Percentiles rank a stretch among this genome's conserved stretches.
These are phyloP conservation scores for Curvularia sp. DNA, from an alignment of 2,329 filamentous ascomycete species.

Conservation along the genomic window DNA sequence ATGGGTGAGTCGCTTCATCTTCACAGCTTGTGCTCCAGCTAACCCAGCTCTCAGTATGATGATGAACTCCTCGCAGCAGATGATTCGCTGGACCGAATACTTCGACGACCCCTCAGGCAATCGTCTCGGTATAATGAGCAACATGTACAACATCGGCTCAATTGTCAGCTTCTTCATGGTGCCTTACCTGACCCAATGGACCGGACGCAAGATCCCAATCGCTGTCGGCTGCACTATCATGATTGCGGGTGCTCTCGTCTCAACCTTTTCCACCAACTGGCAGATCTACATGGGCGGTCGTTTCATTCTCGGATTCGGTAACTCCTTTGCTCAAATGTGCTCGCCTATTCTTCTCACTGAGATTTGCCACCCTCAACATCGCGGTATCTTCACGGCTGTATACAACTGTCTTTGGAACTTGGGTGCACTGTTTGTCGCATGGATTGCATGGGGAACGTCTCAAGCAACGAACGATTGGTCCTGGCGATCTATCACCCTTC, in stretches of 20 bases:
- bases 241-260: constrained; percentile 52
- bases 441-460: constrained; percentile 58
- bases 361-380: constrained; percentile 72
- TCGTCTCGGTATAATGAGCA: constrained; percentile 56
- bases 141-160: constrained; percentile 54
- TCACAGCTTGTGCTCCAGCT: background rate
- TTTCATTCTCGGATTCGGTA: constrained; percentile 71
- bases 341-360: constrained; percentile 71
- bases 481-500: constrained; percentile 60
- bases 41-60: constrained; percentile 47
- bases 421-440: constrained; percentile 64
- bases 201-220: constrained; percentile 55
- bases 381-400: constrained; percentile 68
- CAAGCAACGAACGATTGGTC: constrained; percentile 57
- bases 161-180: constrained; percentile 48
- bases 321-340: constrained; percentile 68
- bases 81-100: constrained; percentile 49
- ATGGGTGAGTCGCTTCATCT: constrained; percentile 55
- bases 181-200: constrained; percentile 52
- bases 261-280: constrained; percentile 36
- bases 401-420: constrained; percentile 75
- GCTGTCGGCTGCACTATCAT: constrained; percentile 55
- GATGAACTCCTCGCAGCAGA: constrained; percentile 55
- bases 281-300: constrained; percentile 64
- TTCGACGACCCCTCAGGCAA: constrained; percentile 51